Evolutionary conservation across 2,329 filamentous ascomycete genomes (phyloP).

Genomic region (Fusarium subtropicale): DNA sequence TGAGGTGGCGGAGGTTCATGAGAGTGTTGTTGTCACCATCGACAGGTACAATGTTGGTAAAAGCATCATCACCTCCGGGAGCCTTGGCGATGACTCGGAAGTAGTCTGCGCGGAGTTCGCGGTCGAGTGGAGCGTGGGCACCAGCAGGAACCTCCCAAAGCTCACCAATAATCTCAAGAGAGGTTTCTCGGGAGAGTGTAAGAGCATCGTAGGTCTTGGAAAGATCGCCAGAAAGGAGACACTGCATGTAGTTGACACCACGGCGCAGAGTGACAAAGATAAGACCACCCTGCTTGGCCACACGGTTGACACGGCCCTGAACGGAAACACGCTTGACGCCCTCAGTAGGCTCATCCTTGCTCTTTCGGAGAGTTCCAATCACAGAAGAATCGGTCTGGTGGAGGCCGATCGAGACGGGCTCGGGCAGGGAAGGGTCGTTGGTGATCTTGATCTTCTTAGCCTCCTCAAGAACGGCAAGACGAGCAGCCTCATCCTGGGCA

Average conservation of each 20-base stretch:
- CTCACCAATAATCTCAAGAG: constrained; percentile 84
- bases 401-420: constrained; percentile 80
- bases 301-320: constrained; percentile 83
- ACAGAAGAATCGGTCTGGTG: constrained; percentile 56
- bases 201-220: constrained; percentile 93
- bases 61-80: constrained; percentile 87
- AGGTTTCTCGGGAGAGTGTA: constrained; percentile 87
- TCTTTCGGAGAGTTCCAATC: constrained; percentile 49
- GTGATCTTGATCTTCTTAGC: constrained; percentile 47
- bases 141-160: constrained; percentile 85
- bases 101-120: constrained; percentile 91
- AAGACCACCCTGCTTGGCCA: constrained; percentile 83
- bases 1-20: constrained; percentile 85
- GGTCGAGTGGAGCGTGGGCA: constrained; percentile 81
- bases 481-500: constrained; percentile 41
- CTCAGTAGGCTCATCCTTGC: constrained; percentile 49
- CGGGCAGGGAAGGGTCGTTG: constrained; percentile 78
- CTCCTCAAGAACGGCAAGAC: constrained; percentile 43
- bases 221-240: constrained; percentile 69
- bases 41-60: constrained; percentile 76
- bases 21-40: constrained; percentile 58
- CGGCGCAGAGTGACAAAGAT: constrained; percentile 87
- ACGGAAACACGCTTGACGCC: constrained; percentile 72
- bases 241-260: constrained; percentile 80
- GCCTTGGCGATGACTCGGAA: constrained; percentile 79